Percentiles rank a stretch among this genome's conserved stretches.
phyloP scores from a whole-genome alignment of 306 rosid species.

The Begonia loranthoides region DNA sequence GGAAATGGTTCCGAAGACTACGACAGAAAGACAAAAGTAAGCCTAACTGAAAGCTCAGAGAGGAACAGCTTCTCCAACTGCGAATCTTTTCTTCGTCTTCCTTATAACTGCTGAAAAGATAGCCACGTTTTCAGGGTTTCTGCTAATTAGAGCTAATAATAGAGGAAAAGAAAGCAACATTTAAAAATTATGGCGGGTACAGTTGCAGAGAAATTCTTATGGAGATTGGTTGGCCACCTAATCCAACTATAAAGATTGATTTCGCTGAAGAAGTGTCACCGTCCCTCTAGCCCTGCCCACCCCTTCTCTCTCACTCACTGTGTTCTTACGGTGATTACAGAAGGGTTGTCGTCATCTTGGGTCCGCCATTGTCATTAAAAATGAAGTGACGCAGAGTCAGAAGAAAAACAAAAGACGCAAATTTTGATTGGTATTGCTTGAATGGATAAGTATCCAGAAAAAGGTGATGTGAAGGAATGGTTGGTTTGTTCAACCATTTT shows the following conservation, averaged over 20 bases:
- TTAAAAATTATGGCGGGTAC: constrained; percentile 35
- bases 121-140: background rate
- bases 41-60: constrained; percentile 44
- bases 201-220: constrained; percentile 6
- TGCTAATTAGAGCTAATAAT: background rate
- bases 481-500: too few species aligned
- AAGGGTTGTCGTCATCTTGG: background rate
- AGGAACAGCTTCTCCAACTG: constrained; percentile 52
- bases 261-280: constrained; percentile 4
- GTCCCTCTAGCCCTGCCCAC: too few species aligned
- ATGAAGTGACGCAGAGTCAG: too few species aligned
- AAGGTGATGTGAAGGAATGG: too few species aligned
- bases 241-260: constrained; percentile 25
- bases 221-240: constrained; percentile 52
- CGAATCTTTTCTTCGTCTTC: constrained; percentile 13
- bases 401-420: too few species aligned
- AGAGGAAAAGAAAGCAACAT: background rate
- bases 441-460: too few species aligned
- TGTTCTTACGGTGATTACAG: too few species aligned
- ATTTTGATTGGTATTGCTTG: too few species aligned
- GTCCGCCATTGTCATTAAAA: too few species aligned
- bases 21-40: constrained; percentile 64
- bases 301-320: too few species aligned
- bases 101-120: constrained; percentile 6
- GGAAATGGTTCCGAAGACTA: constrained; percentile 31